Base-by-base conservation (phyloP, 2,329 filamentous ascomycete genomes). In the Madurella mycetomatis region DNA sequence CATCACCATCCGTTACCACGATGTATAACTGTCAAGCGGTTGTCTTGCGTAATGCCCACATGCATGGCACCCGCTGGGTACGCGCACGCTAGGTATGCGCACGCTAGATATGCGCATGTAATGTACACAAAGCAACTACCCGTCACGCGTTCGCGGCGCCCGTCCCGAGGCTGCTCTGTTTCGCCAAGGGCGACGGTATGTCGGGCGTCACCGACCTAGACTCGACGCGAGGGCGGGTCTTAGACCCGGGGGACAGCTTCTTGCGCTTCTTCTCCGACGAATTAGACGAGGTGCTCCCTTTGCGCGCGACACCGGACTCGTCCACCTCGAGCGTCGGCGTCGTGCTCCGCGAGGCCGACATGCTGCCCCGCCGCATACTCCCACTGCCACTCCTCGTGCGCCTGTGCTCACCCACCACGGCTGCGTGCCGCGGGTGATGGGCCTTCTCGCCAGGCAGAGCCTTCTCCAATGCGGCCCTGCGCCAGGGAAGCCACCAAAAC, bases 401-500 rank as follows among this genome's bases (percentile, higher is more conserved):
- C 61, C 74, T 74, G 53, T 73, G 74, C 58, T 79, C 76, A 58
- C 72, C 75, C 56, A 75, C 71, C 12, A 76, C 68, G 42, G 72
- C 68, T 2, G 71, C 66, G 40, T 74, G 71, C 4, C 75, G 76
- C 9, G 61, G 62, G 41, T 74, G 70, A n/a, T 68, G 64, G 1
- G 55, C 49, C 47, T 61, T 70, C 48, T 72, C 70, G 49, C 41
- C 54, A 12, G 39, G 41, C 8, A 40, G 44, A 30, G 60, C 52
- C 51, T 60, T 58, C 51, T 59, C 56, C 4, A 39, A n/a, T 25
- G 57, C 71, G 73, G 74, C 77, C 25, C 76, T 80, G 34, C 81
- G 74, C 79, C 87, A 90, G 0, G 89, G 88, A 1, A 90, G 82
- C 87, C 92, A 95, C 90, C 90, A 95, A 37, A 95, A 75, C 85